Evolutionary conservation across 176 grass and related monocot genomes (phyloP).

Genomic region (Avena sativa): DNA sequence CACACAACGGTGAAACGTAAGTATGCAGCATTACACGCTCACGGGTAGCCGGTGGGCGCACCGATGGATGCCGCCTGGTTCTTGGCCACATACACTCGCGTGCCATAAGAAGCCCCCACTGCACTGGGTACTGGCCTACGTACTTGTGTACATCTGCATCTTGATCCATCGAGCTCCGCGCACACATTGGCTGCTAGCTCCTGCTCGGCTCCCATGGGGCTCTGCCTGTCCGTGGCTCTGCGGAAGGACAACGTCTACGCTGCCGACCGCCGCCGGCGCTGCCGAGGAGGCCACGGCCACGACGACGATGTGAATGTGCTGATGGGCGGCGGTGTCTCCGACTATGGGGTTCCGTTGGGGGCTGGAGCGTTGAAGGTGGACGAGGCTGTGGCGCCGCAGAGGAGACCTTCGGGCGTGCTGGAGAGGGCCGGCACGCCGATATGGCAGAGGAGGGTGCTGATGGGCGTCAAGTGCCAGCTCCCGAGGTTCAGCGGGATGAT

Average conservation of each 20-base stretch:
- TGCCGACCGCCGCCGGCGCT: not conserved
- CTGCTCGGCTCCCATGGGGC: slow-evolving; percentile 33
- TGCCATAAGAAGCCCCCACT: slow-evolving; percentile 42
- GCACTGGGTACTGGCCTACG: not conserved
- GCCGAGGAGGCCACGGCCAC: not conserved
- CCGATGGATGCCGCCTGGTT: not conserved
- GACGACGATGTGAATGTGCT: not conserved
- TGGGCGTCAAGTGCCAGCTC: slow-evolving; percentile 54
- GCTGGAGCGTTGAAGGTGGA: not conserved
- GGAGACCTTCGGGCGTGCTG: not conserved
- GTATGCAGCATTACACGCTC: slow-evolving; percentile 24
- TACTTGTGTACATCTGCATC: not conserved
- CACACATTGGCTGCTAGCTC: not conserved
- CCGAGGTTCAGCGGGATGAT: slow-evolving; percentile 59
- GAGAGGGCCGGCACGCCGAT: slow-evolving; percentile 38
- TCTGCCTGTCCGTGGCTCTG: slow-evolving; percentile 49
- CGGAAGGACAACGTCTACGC: slow-evolving; percentile 50
- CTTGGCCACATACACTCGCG: slow-evolving; percentile 9
- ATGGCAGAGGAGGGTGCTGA: slow-evolving; percentile 56
- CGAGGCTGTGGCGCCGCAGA: not conserved
- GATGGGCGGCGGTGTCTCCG: not conserved
- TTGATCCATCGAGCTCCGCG: slow-evolving; percentile 6
- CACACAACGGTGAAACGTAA: slow-evolving; percentile 47
- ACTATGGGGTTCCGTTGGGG: not conserved
- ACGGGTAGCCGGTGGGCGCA: slow-evolving; percentile 42